Conservation (phyloP, 768 basidiomycete species). For the Hirschioporus abietinus region DNA sequence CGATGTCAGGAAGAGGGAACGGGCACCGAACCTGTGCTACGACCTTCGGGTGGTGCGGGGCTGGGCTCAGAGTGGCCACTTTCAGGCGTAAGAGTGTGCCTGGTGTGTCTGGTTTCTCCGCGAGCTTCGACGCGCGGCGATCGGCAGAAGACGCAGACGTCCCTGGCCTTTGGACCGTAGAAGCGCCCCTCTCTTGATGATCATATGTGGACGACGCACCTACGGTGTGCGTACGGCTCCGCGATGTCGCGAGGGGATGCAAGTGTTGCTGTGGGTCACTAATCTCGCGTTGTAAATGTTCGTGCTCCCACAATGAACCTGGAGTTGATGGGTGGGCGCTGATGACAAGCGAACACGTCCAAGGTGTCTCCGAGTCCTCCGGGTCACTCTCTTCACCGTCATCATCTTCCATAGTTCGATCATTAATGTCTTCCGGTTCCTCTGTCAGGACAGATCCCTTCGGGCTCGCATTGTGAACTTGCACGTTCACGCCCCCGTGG, state of each 20-base stretch:
- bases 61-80: constrained; percentile 82
- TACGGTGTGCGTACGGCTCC: not conserved
- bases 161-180: not conserved
- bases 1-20: constrained; percentile 80
- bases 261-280: not conserved
- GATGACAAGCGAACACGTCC: constrained; percentile 81
- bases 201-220: not conserved
- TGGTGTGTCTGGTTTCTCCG: not conserved
- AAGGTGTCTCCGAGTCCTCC: constrained; percentile 95
- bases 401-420: constrained; percentile 26
- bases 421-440: not conserved
- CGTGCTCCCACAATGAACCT: not conserved
- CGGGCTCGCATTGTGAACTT: not conserved
- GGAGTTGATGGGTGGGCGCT: not conserved
- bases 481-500: constrained; percentile 11
- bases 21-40: constrained; percentile 89
- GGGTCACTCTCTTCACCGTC: constrained; percentile 84
- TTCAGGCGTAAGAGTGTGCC: constrained; percentile 34
- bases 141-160: not conserved
- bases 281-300: not conserved
- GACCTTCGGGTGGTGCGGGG: constrained; percentile 94
- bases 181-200: not conserved
- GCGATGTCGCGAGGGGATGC: not conserved
- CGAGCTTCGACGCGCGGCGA: not conserved
- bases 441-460: not conserved